Conservation (phyloP, 1,284 basidiomycete genomes). For the Lignosus rhinocerotis region DNA sequence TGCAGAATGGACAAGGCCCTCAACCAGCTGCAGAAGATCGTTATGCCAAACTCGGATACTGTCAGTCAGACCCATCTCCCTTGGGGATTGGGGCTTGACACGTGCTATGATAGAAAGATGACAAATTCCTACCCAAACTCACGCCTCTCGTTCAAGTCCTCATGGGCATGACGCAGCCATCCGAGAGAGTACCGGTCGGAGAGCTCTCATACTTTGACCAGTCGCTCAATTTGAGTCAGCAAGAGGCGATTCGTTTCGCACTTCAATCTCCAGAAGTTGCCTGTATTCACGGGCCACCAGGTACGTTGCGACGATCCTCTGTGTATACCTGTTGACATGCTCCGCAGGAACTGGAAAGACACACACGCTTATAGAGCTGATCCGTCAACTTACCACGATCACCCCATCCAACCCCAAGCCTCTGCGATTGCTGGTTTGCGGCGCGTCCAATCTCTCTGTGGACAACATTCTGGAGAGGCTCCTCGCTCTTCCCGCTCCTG, state of each 20-base stretch:
- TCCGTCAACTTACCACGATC: constrained; percentile 73
- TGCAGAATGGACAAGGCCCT: constrained; percentile 84
- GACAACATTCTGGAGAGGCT: constrained; percentile 90
- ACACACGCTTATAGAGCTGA: constrained; percentile 87
- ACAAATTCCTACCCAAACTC: constrained; percentile 42
- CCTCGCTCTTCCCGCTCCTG: constrained; percentile 53
- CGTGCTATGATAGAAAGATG: constrained; percentile 12
- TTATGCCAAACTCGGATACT: constrained; percentile 32
- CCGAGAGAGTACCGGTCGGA: constrained; percentile 35
- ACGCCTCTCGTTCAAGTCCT: constrained; percentile 63
- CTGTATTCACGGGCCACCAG: constrained; percentile 97
- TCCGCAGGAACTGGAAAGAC: constrained; percentile 86
- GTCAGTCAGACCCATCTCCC: constrained; percentile 4
- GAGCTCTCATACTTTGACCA: constrained; percentile 74
- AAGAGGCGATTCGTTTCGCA: constrained; percentile 76
- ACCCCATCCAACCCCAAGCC: constrained; percentile 50
- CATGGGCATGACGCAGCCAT: constrained; percentile 58
- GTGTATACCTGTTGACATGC: background rate
- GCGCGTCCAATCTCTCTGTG: constrained; percentile 89
- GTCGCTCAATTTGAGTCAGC: constrained; percentile 82
- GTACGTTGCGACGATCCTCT: constrained; percentile 39
- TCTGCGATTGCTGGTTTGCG: constrained; percentile 77
- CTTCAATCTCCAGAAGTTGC: constrained; percentile 76
- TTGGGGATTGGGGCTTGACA: no score
- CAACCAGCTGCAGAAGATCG: constrained; percentile 58